Conservation (phyloP, 139 green algal species). For the Coelastrella sp. region DNA sequence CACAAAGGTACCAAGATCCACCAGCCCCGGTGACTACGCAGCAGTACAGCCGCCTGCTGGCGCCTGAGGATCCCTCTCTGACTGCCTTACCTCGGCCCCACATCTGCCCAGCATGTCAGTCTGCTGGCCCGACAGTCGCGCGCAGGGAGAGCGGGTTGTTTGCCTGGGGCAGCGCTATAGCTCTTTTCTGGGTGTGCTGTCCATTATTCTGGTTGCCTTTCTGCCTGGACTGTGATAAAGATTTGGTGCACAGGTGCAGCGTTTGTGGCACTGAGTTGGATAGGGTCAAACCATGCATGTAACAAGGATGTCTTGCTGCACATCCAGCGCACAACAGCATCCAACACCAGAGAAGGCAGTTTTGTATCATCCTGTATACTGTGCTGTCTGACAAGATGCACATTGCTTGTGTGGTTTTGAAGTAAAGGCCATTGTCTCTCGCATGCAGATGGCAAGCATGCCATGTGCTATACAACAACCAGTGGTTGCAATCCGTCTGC, state of each 20-base stretch:
- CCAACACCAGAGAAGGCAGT: too few species aligned
- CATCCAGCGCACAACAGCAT: too few species aligned
- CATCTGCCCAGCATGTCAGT: constrained; percentile 21
- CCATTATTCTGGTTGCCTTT: constrained; percentile 46
- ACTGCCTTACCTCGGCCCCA: background rate
- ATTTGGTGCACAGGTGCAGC: constrained; percentile 43
- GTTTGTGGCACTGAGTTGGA: constrained; percentile 34
- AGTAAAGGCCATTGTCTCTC: too few species aligned
- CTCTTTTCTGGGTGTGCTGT: constrained; percentile 42
- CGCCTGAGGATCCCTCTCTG: background rate
- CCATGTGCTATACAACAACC: too few species aligned
- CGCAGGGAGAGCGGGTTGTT: constrained; percentile 32
- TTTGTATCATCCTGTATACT: too few species aligned
- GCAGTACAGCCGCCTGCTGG: background rate
- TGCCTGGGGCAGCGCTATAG: background rate
- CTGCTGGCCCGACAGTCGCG: background rate
- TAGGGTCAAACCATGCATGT: constrained; percentile 31
- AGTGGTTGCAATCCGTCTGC: too few species aligned
- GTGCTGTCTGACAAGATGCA: too few species aligned
- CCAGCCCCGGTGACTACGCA: background rate
- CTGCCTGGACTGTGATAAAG: constrained; percentile 43
- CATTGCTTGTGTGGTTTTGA: too few species aligned
- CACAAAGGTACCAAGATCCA: background rate
- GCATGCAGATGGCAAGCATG: too few species aligned
- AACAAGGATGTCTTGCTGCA: too few species aligned